Conservation (phyloP, 2,329 filamentous ascomycete species). For the Akanthomyces lecanii region DNA sequence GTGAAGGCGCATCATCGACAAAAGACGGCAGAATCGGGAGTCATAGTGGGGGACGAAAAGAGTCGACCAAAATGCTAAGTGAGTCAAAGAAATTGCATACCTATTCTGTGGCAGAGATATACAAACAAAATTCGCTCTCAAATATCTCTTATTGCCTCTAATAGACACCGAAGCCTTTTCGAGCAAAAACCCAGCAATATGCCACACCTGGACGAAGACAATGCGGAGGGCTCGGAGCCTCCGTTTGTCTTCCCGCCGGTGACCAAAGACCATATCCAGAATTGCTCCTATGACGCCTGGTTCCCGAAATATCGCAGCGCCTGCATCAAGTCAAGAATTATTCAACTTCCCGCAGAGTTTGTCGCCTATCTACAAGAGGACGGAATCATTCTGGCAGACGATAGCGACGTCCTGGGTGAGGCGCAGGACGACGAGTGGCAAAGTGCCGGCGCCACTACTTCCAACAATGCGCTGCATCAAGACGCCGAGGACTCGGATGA, state of each 20-base stretch:
- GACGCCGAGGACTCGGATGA: slow-evolving; percentile 54
- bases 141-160: neutral
- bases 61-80: neutral
- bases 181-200: slow-evolving; percentile 23
- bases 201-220: slow-evolving; percentile 27
- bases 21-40: slow-evolving; percentile 13
- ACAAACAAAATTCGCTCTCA: neutral
- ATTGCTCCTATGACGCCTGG: slow-evolving; percentile 94
- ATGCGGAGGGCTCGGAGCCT: neutral
- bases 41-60: slow-evolving; percentile 10
- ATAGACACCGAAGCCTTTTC: neutral
- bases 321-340: slow-evolving; percentile 80
- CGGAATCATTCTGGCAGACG: slow-evolving; percentile 81
- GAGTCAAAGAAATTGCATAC: neutral
- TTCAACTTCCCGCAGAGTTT: slow-evolving; percentile 72
- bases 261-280: slow-evolving; percentile 79
- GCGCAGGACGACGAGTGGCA: slow-evolving; percentile 54
- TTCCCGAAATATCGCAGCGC: slow-evolving; percentile 76
- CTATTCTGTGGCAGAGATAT: neutral
- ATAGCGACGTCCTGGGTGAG: slow-evolving; percentile 48
- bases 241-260: slow-evolving; percentile 72
- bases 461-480: slow-evolving; percentile 33
- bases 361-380: slow-evolving; percentile 86
- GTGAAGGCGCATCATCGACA: slow-evolving; percentile 5
- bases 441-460: slow-evolving; percentile 28